Evolutionary conservation across 163 green algal species (phyloP), one percentile per base, ranked within the genome.

Genomic region (Coccomyxa subellipsoidea): DNA sequence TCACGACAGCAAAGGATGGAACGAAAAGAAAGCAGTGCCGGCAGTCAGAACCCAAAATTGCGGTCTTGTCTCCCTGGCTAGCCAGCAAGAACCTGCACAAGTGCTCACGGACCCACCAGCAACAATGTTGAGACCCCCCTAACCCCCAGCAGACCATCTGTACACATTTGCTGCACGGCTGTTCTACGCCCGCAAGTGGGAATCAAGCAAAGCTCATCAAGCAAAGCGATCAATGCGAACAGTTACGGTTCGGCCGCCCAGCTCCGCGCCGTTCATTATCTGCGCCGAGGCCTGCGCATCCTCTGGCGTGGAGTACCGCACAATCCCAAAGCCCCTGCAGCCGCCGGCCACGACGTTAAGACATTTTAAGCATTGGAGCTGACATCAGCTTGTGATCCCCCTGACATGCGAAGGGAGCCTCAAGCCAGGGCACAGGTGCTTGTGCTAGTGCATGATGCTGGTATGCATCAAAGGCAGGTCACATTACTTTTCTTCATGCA

Each of bases 191-290:
- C 47, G 15, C 4, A 59, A 18, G 21, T 73, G 66, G 32, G 66
- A 15, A 25, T n/a, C 66, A 75, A 47, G 72, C 72, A 47, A 21
- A 35, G 5, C 21, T 3, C 12, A 34, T 92, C 76, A 97, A 2
- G 93, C 94, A 83, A 94, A 97, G 29, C 93, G 87, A 82, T 97
- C 94, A 36, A 97, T 90, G 4, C 94, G 86, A n/a, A 97, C 93
- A 15, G 92, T 94, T 47, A 97, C 92, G 0, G 89, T 90, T 32
- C 94, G 86, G 8, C 94, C 92, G 66, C 95, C 94, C 31, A 97
- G 93, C 38, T 94, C 89, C 34, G 86, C 89, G 85, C 96, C 94
- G 90, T 97, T 96, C 84, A 98, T 91, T 81, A 85, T 90, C 34
- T 93, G 85, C 27, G 92, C 94, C 5, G 93, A 91, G 36, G 81